Percentiles rank a stretch among this genome's conserved stretches.
Evolutionary conservation across 2,329 filamentous ascomycete species (phyloP).

Genomic region (Blastomyces percursus): DNA sequence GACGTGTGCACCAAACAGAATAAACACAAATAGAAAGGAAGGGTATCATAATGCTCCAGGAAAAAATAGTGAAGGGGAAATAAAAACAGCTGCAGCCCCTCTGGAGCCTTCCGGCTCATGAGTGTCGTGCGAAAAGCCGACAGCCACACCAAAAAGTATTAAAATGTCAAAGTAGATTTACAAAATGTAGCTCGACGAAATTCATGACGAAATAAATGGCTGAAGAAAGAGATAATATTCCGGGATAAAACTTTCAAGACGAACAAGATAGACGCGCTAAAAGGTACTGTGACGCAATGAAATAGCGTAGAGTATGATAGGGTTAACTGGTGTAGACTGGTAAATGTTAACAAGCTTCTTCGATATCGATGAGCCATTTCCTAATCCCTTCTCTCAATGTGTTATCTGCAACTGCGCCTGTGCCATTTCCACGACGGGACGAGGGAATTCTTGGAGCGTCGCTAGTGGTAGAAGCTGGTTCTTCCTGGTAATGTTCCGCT

Average conservation of each 20-base stretch:
- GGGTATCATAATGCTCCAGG: conserved; percentile 4
- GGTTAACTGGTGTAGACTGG: background rate
- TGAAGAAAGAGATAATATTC: background rate
- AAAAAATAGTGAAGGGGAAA: background rate
- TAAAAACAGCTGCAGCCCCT: background rate
- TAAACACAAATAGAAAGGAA: background rate
- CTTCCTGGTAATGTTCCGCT: conserved; percentile 36
- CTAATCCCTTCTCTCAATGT: conserved; percentile 47
- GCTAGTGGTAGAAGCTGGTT: conserved; percentile 23
- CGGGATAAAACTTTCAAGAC: background rate
- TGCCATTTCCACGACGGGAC: conserved; percentile 26
- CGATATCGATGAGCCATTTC: conserved; percentile 44
- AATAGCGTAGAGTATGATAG: background rate
- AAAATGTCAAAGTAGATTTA: background rate
- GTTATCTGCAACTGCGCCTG: conserved; percentile 34
- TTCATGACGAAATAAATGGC: background rate
- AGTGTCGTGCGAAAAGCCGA: background rate
- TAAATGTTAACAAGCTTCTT: conserved; percentile 30
- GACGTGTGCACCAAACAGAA: background rate
- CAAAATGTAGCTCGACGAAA: background rate
- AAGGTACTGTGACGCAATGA: background rate
- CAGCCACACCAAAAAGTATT: background rate
- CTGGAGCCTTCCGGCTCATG: background rate
- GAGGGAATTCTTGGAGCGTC: conserved; percentile 16
- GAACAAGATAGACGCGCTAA: background rate